Conservation (phyloP, 495 filamentous ascomycete genomes). For the Neurospora sp. region DNA sequence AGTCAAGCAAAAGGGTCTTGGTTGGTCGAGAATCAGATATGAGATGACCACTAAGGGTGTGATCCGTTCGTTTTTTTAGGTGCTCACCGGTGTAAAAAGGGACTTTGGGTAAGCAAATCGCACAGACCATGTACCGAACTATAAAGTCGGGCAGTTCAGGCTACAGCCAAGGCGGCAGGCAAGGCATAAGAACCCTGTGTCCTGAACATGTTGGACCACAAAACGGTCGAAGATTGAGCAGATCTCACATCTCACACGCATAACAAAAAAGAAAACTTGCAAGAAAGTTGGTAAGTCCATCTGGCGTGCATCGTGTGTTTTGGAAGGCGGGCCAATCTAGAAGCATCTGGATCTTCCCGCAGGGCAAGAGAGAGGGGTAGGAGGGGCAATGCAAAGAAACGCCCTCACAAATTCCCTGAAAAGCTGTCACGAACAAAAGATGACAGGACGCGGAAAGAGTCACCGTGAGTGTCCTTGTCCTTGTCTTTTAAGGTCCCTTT, state of each 20-base stretch:
- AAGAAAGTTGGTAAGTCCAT: not conserved
- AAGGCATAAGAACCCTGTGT: not conserved
- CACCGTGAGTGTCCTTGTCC: not conserved
- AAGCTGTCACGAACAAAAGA: not conserved
- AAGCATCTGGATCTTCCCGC: not conserved
- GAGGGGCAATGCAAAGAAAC: not conserved
- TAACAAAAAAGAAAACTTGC: not conserved
- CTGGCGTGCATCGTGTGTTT: not conserved
- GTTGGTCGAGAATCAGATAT: not conserved
- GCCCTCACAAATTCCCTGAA: not conserved
- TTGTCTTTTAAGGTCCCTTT: not conserved
- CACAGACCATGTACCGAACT: not conserved
- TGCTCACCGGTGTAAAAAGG: too few species aligned
- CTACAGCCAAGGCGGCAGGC: not conserved
- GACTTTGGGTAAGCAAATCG: too few species aligned
- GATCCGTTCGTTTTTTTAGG: too few species aligned
- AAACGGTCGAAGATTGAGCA: not conserved
- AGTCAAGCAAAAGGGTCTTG: not conserved
- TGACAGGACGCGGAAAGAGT: not conserved
- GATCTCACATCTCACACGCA: not conserved
- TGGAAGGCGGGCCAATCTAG: not conserved
- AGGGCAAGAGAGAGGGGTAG: not conserved
- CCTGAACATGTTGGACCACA: not conserved
- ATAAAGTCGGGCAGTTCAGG: not conserved
- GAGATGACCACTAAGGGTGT: not conserved